Percentiles rank a stretch among this genome's conserved stretches.
phyloP scores from a whole-genome alignment of 371 early-diverging fungal genomes.

The Dinochytrium kinnereticum region DNA sequence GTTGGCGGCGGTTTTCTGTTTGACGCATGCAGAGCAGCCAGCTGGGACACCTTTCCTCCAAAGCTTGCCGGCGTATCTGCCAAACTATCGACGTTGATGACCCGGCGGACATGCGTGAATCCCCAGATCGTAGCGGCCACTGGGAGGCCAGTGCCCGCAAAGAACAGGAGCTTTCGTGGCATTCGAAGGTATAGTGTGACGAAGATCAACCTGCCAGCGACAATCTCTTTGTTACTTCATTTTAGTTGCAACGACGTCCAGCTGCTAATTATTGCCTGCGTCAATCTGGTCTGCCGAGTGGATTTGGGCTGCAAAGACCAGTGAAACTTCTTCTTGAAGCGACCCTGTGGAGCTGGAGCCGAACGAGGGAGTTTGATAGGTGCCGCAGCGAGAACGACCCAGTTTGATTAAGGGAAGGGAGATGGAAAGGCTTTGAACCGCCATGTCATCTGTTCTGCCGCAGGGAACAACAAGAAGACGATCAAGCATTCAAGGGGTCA shows the following conservation, averaged over 20 bases:
- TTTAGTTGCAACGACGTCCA: too few species aligned
- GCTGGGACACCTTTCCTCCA: background rate
- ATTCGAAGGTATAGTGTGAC: background rate
- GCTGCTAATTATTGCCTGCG: too few species aligned
- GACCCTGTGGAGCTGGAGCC: too few species aligned
- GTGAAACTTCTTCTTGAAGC: too few species aligned
- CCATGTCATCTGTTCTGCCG: constrained; percentile 7
- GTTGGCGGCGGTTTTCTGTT: background rate
- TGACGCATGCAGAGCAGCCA: background rate
- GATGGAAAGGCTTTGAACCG: background rate
- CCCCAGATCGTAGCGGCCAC: background rate
- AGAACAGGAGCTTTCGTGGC: background rate
- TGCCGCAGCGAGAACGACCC: background rate
- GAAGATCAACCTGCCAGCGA: too few species aligned
- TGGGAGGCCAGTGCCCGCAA: background rate
- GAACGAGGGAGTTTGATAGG: too few species aligned
- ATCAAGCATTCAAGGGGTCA: constrained; percentile 3
- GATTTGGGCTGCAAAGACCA: too few species aligned
- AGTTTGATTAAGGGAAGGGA: background rate
- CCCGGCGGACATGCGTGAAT: background rate
- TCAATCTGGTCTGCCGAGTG: too few species aligned
- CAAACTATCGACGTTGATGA: background rate
- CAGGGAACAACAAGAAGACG: constrained; percentile 8
- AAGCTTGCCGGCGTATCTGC: background rate
- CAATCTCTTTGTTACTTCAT: too few species aligned